phyloP scores from a whole-genome alignment of 768 basidiomycete species.

The Boletus barrowsii region DNA sequence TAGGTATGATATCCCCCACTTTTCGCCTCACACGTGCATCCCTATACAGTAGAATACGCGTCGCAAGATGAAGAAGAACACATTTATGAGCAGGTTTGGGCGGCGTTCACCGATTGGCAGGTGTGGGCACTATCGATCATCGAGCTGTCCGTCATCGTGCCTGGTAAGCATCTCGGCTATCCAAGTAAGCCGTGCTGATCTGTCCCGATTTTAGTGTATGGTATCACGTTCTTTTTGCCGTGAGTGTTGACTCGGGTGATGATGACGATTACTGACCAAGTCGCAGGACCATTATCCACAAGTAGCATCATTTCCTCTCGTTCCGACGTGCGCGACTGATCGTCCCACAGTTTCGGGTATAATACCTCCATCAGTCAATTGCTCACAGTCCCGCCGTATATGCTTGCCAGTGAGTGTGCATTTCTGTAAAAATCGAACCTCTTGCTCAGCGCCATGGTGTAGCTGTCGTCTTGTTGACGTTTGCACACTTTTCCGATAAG shows the following conservation, averaged over 20 bases:
- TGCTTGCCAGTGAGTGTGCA: background rate
- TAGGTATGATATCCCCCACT: too few species aligned
- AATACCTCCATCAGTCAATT: background rate
- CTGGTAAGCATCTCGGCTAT: background rate
- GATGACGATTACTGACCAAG: background rate
- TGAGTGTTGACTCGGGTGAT: background rate
- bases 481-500: background rate
- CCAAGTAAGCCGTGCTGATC: background rate
- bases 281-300: conserved; percentile 3
- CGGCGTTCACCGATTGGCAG: conserved; percentile 3
- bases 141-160: background rate
- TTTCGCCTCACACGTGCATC: background rate
- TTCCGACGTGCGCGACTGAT: background rate
- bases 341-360: background rate
- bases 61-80: background rate
- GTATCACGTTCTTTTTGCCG: conserved; percentile 4
- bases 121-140: conserved; percentile 1
- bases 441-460: background rate
- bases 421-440: too few species aligned
- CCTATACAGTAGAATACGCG: background rate
- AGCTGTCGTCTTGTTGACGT: background rate
- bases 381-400: background rate
- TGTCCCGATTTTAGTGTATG: background rate
- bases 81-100: background rate
- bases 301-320: background rate